These are phyloP conservation scores for Protomyces inouyei DNA, from an alignment of 1,139 yeast species.

Conservation along the genomic window DNA sequence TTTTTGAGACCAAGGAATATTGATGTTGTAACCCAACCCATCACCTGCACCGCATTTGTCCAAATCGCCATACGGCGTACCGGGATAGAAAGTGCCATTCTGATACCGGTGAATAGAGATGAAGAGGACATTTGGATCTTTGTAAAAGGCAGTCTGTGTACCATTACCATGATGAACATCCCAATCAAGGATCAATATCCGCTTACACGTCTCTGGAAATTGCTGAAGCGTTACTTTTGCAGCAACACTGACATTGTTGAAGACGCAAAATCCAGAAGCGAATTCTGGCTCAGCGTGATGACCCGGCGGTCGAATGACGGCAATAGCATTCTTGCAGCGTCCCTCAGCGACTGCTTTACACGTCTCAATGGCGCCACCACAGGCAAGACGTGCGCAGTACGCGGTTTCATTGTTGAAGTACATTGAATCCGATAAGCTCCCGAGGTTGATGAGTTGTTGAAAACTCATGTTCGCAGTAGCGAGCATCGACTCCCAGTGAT, in stretches of 20 bases:
- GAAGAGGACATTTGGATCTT: constrained; percentile 86
- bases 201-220: constrained; percentile 83
- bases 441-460: constrained; percentile 71
- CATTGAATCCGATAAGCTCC: constrained; percentile 90
- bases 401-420: constrained; percentile 89
- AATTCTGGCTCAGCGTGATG: constrained; percentile 98
- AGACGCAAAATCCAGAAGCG: constrained; percentile 95
- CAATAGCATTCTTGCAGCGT: constrained; percentile 80
- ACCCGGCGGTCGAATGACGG: constrained; percentile 97
- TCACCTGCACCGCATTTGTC: constrained; percentile 75
- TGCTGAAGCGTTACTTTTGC: constrained; percentile 75
- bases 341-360: constrained; percentile 95
- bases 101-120: constrained; percentile 90
- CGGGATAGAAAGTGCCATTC: constrained; percentile 89
- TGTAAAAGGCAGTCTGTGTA: constrained; percentile 83
- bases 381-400: constrained; percentile 80
- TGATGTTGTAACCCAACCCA: constrained; percentile 77
- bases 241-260: constrained; percentile 96
- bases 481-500: constrained; percentile 69
- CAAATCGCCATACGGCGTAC: constrained; percentile 69
- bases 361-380: constrained; percentile 97
- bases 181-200: constrained; percentile 88
- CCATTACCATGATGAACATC: constrained; percentile 87
- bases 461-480: constrained; percentile 72
- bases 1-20: constrained; percentile 89